Evolutionary conservation across 1,284 basidiomycete species (phyloP).

Genomic region (Ustilago crameri): DNA sequence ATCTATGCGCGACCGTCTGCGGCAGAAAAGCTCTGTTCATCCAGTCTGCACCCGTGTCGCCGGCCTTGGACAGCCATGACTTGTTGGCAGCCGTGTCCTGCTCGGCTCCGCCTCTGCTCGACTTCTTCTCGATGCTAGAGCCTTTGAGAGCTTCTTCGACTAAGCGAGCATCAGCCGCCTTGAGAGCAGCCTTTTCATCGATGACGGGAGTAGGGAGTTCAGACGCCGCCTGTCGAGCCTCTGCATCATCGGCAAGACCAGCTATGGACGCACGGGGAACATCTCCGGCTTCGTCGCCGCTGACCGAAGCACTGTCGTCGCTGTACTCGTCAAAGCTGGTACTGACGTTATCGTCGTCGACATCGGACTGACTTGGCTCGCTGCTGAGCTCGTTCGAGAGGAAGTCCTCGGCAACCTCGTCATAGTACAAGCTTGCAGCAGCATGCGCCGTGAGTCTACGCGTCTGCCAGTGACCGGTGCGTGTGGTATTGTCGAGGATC

Average conservation of each 20-base stretch:
- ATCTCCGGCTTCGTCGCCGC: constrained; percentile 29
- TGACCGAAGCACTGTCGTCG: constrained; percentile 33
- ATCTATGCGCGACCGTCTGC: constrained; percentile 46
- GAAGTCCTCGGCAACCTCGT: constrained; percentile 30
- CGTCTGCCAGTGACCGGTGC: constrained; percentile 43
- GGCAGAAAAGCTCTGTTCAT: constrained; percentile 47
- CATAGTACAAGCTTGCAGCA: constrained; percentile 61
- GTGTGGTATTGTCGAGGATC: constrained; percentile 61
- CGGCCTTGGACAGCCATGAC: constrained; percentile 49
- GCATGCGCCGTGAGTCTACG: constrained; percentile 36
- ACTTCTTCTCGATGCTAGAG: neutral
- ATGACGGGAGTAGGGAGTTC: constrained; percentile 28
- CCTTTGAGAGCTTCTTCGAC: constrained; percentile 1
- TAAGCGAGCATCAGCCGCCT: constrained; percentile 20
- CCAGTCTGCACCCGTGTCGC: constrained; percentile 50
- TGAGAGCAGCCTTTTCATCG: constrained; percentile 37
- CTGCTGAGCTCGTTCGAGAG: constrained; percentile 51
- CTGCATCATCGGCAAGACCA: constrained; percentile 18
- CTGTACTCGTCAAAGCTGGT: constrained; percentile 55
- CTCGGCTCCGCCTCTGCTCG: neutral
- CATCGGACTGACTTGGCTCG: constrained; percentile 39
- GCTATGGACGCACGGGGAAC: neutral
- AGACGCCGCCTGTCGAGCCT: constrained; percentile 30
- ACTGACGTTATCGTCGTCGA: constrained; percentile 66
- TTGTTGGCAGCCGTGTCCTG: constrained; percentile 24